Base-by-base conservation (phyloP, 202 grass and related monocot species). In the Setaria viridis region DNA sequence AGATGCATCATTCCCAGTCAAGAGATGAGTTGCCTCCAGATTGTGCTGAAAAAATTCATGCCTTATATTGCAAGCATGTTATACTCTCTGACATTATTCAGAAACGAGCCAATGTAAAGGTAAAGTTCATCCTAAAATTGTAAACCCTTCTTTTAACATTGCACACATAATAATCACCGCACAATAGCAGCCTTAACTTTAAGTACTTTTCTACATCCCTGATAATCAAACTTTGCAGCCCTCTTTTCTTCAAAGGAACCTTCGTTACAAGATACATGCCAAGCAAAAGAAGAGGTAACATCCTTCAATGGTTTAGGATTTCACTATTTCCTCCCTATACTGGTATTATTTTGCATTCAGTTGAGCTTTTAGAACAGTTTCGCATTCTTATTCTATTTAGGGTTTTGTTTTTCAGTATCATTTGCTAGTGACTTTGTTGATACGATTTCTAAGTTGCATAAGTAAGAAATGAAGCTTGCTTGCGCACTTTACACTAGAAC, bases 201-300 rank as follows among this genome's bases (percentile, higher is more conserved):
- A 62, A 51, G 59, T 77, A 41, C 12, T 21, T 33, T 83, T 78
- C 69, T 72, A 11, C 79, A 67, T 67, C 51, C 67, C 48, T 87
- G 69, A 79, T 53, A 54, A 42, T 67, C 47, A 34, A 75, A 65
- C 78, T 87, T 68, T 95, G 80, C 89, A 98, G 95, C 95, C 95
- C 19, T 75, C 45, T 74, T 94, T 89, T 82, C 93, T 95, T 92
- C 93, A 92, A 85, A 94, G 95, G 91, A 81, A 81, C 62, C 92
- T 98, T 72, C 67, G 45, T 65, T 98, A 98, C 86, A 98, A 88
- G 81, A 92, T 92, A 81, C 78, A 87, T 7, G 91, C 89, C 46
- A 95, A 89, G 80, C 84, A 45, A n/a, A 92, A 85, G 87, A 95
- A 91, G 78, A 98, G 95, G 95, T 95, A 92, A 39, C 20, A 32